Percentiles rank a stretch among this genome's conserved stretches.
These are phyloP conservation scores for Neltuma alba DNA, from an alignment of 306 rosid genomes.

Conservation along the genomic window DNA sequence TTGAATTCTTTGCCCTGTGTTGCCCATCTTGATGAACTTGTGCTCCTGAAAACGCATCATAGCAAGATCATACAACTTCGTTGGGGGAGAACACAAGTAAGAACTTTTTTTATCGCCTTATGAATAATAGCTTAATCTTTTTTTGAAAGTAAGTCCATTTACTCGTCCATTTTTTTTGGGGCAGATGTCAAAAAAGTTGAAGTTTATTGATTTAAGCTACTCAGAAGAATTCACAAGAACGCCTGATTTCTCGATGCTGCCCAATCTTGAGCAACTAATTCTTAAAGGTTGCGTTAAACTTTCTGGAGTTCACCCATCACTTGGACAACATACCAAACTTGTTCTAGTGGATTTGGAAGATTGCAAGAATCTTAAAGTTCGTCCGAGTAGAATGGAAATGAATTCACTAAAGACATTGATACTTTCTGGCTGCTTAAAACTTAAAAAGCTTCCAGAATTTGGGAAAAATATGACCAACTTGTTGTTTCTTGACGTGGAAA, in stretches of 20 bases:
- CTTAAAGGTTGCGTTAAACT: slow-evolving; percentile 43
- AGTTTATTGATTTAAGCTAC: slow-evolving; percentile 35
- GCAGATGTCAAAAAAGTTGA: slow-evolving; percentile 26
- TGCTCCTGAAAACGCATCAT: not conserved
- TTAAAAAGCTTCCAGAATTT: slow-evolving; percentile 40
- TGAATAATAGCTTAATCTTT: not conserved
- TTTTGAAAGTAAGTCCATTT: too few relatives aligned
- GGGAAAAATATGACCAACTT: slow-evolving; percentile 32
- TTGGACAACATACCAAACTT: slow-evolving; percentile 37
- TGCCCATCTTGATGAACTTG: not conserved
- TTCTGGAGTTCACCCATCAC: slow-evolving; percentile 34
- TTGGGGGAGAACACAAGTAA: not conserved
- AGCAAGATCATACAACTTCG: not conserved
- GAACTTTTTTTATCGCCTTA: not conserved
- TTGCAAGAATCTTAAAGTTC: slow-evolving; percentile 43
- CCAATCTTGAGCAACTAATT: slow-evolving; percentile 41
- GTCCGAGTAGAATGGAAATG: slow-evolving; percentile 42
- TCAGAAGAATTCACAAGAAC: slow-evolving; percentile 15
- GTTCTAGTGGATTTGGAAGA: slow-evolving; percentile 30
- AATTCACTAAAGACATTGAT: slow-evolving; percentile 27
- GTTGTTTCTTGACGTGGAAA: not conserved
- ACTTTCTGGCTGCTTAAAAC: slow-evolving; percentile 41
- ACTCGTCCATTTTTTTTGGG: not conserved
- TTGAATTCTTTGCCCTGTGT: not conserved
- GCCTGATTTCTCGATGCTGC: slow-evolving; percentile 32